Evolutionary conservation across 495 filamentous ascomycete genomes (phyloP).

Genomic region (Penicillium fimorum): DNA sequence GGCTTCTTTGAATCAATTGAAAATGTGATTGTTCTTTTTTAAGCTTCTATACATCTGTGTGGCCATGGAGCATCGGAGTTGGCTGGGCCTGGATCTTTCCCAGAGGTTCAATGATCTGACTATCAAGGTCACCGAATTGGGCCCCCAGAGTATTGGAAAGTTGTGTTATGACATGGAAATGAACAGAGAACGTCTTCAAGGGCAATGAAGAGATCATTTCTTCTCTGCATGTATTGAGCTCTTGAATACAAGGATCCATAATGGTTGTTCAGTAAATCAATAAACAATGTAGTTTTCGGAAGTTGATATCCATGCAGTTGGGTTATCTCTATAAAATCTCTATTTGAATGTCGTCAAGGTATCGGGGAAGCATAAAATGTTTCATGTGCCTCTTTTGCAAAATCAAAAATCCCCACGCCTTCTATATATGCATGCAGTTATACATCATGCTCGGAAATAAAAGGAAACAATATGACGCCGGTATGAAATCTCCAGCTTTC

Average conservation of each 20-base stretch:
- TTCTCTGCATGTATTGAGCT: neutral
- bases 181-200: neutral
- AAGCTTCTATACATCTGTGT: neutral
- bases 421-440: conserved; percentile 10
- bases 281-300: neutral
- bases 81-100: neutral
- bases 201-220: neutral
- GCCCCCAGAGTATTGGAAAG: neutral
- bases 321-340: neutral
- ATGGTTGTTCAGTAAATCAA: neutral
- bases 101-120: neutral
- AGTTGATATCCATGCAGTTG: neutral
- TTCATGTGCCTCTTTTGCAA: neutral
- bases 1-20: conserved; percentile 16
- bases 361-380: conserved; percentile 1
- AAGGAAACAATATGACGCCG: neutral
- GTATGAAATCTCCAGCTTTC: neutral
- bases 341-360: neutral
- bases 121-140: neutral
- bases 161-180: neutral
- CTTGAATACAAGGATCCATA: neutral
- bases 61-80: conserved; percentile 1
- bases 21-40: conserved; percentile 16
- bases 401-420: conserved; percentile 10
- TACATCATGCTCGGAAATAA: conserved; percentile 7